phyloP scores from a whole-genome alignment of 768 basidiomycete species.

The Auriscalpium orientale region DNA sequence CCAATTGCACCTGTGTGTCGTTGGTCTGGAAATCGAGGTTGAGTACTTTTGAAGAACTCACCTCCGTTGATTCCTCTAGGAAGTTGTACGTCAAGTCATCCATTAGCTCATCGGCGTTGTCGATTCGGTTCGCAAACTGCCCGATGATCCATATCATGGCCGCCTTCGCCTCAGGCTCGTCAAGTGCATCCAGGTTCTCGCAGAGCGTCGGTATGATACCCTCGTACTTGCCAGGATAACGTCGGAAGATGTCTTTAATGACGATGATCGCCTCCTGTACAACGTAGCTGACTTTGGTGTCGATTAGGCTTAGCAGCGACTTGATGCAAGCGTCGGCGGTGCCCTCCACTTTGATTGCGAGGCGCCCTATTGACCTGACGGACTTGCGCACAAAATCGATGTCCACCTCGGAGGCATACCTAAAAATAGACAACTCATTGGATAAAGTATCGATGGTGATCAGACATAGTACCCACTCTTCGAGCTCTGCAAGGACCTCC shows the following conservation, averaged over 20 bases:
- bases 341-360: slow-evolving; percentile 94
- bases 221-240: slow-evolving; percentile 96
- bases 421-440: slow-evolving; percentile 22
- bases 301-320: slow-evolving; percentile 76
- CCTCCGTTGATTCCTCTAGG: slow-evolving; percentile 86
- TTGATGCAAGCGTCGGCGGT: slow-evolving; percentile 89
- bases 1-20: slow-evolving; percentile 76
- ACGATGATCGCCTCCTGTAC: slow-evolving; percentile 55
- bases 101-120: slow-evolving; percentile 73
- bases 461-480: slow-evolving; percentile 57
- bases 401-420: slow-evolving; percentile 97
- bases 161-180: slow-evolving; percentile 95
- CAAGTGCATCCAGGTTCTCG: slow-evolving; percentile 83
- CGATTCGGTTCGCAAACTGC: slow-evolving; percentile 88
- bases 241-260: slow-evolving; percentile 94
- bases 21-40: too few relatives aligned
- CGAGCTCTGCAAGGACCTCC: slow-evolving; percentile 89
- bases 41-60: slow-evolving; percentile 24
- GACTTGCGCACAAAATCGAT: slow-evolving; percentile 97
- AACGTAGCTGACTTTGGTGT: slow-evolving; percentile 85
- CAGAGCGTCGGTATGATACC: slow-evolving; percentile 91
- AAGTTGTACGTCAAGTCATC: slow-evolving; percentile 4
- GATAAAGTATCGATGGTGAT: not conserved
- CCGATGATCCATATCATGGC: slow-evolving; percentile 98
- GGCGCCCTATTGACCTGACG: slow-evolving; percentile 91